These are phyloP conservation scores for Rhizopogon sp. DNA, from an alignment of 768 basidiomycete genomes.

Conservation along the genomic window DNA sequence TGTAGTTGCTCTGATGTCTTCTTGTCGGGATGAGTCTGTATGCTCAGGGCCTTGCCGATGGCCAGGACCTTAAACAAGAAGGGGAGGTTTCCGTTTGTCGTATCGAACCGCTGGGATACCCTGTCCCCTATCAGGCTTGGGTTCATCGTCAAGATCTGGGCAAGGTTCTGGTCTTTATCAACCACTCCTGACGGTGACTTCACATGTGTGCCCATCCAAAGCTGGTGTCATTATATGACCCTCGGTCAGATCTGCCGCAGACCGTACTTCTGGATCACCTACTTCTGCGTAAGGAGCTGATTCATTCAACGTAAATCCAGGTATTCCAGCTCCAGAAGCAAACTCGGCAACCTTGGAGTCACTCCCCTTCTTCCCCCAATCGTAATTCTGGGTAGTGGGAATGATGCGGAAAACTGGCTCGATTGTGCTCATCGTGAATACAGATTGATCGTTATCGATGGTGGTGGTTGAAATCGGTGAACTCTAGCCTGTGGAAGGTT, in stretches of 20 bases:
- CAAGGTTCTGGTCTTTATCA: conserved; percentile 45
- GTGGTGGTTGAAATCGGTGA: background rate
- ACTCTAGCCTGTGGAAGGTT: background rate
- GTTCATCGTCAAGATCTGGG: conserved; percentile 57
- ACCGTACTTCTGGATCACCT: conserved; percentile 17
- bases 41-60: conserved; percentile 84
- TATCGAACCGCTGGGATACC: conserved; percentile 52
- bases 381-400: conserved; percentile 86
- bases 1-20: conserved; percentile 67
- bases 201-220: conserved; percentile 99
- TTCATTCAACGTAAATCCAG: conserved; percentile 66
- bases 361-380: conserved; percentile 88
- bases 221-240: conserved; percentile 35
- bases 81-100: conserved; percentile 65
- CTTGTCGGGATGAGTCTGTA: conserved; percentile 93
- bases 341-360: conserved; percentile 87
- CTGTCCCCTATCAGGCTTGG: conserved; percentile 63
- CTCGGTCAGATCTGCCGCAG: conserved; percentile 6
- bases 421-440: conserved; percentile 17
- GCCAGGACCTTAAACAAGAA: conserved; percentile 92
- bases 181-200: conserved; percentile 56
- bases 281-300: conserved; percentile 90
- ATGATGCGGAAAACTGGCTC: conserved; percentile 68
- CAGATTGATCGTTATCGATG: conserved; percentile 3
- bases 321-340: conserved; percentile 53